Conservation (phyloP, 2,329 filamentous ascomycete species). For the Polytolypa hystricis region DNA sequence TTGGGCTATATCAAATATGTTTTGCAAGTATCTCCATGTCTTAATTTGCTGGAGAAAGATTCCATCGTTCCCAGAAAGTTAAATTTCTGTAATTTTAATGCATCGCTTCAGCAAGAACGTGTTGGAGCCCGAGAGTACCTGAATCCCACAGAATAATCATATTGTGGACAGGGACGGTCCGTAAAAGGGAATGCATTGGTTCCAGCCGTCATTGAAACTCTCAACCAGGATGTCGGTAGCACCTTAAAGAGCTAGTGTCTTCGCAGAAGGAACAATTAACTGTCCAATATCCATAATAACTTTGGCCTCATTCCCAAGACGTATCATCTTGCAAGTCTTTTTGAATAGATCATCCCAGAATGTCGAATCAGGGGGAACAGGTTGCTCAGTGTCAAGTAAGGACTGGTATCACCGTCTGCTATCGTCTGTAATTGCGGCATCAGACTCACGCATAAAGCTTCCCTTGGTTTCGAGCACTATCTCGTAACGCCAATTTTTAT, state of each 20-base stretch:
- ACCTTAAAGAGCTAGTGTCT: slow-evolving; percentile 21
- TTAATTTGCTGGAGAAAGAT: too few relatives aligned
- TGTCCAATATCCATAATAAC: slow-evolving; percentile 26
- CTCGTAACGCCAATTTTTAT: slow-evolving; percentile 27
- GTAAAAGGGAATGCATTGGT: slow-evolving; percentile 28
- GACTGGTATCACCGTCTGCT: slow-evolving; percentile 22
- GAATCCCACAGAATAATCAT: slow-evolving; percentile 37
- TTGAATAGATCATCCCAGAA: slow-evolving; percentile 28
- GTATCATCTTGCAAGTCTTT: slow-evolving; percentile 19
- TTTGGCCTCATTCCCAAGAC: slow-evolving; percentile 23
- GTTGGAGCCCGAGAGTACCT: too few relatives aligned
- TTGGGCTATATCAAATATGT: too few relatives aligned
- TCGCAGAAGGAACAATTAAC: slow-evolving; percentile 28
- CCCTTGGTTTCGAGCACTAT: slow-evolving; percentile 30
- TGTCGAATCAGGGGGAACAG: slow-evolving; percentile 21
- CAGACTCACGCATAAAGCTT: slow-evolving; percentile 29
- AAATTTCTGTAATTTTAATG: too few relatives aligned
- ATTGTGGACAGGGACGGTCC: slow-evolving; percentile 31
- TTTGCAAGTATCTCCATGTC: too few relatives aligned
- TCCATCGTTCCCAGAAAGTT: too few relatives aligned
- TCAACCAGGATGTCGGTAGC: slow-evolving; percentile 26
- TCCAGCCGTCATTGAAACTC: slow-evolving; percentile 35
- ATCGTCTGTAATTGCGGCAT: slow-evolving; percentile 18
- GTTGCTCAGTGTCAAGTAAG: slow-evolving; percentile 24
- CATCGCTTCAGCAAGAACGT: too few relatives aligned